Evolutionary conservation across 257 asterid genomes (phyloP), one percentile per base, ranked within the genome.

Genomic region (Fraxinus americana): DNA sequence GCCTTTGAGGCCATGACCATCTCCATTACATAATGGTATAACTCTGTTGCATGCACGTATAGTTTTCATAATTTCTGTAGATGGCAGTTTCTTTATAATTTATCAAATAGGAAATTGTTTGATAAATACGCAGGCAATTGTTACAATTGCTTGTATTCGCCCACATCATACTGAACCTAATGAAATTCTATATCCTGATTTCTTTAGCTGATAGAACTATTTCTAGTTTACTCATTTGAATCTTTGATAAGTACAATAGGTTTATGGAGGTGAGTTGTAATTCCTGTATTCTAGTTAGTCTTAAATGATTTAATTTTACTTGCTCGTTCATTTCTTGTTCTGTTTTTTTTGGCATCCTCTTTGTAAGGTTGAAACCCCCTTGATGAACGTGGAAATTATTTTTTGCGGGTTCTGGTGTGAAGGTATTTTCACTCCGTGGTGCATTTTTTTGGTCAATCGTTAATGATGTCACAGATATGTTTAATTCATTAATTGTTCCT

Each of bases 321-420:
- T n/a, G 27, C 72, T 19, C 66, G 8, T 72, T 43, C 39, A 9
- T 50, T 57, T 77, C 17, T 74, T 72, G 29, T 65, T 72, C 52
- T 70, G 19, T 16, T 66, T 5, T 30, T 36, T 35, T 74, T n/a
- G 25, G 13, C 80, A 66, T 69, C 70, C 34, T 35, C 30, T 59
- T n/a, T n/a, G 8, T n/a, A 70, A 94, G 98, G 97, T 94, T 71
- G 98, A 94, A 81, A 94, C 96, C 1, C 97, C 98, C 63, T 89
- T 90, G 96, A 88, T 92, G 98, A 92, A 90, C 13, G 3, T 9
- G 45, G 11, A 39, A 1, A 39, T 39, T 11, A 39, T 39, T 39
- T 39, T 39, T 9, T 39, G 45, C 11, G 13, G 45, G 45, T 9
- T 39, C 45, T 39, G 45, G 45, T 9, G 45, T 39, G 45, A 39